These are phyloP conservation scores for Erigeron canadensis DNA, from an alignment of 129 eudicot genomes.

Conservation along the genomic window DNA sequence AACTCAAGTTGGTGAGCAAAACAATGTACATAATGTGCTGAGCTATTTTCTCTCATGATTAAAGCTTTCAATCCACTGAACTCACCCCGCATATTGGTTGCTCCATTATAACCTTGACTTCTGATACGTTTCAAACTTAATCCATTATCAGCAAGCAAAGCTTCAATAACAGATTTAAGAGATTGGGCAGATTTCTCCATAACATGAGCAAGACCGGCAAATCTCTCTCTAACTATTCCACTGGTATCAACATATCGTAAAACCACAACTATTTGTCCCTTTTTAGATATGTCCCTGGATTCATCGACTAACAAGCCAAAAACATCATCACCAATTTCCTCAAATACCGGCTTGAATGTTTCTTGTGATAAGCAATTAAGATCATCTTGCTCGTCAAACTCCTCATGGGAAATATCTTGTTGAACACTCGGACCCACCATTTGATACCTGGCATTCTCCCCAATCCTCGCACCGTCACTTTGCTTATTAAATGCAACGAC, in stretches of 20 bases:
- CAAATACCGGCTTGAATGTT: neutral
- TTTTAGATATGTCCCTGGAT: slow-evolving; percentile 2
- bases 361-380: slow-evolving; percentile 5
- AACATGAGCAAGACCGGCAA: slow-evolving; percentile 9
- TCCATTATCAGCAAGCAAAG: slow-evolving; percentile 16
- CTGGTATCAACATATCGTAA: slow-evolving; percentile 19
- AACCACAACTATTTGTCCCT: slow-evolving; percentile 9
- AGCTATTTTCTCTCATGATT: neutral
- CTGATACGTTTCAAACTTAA: slow-evolving; percentile 5
- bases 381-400: neutral
- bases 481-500: neutral
- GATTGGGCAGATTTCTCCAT: slow-evolving; percentile 5
- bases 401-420: neutral
- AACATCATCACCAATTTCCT: slow-evolving; percentile 8
- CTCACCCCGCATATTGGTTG: slow-evolving; percentile 6
- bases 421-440: neutral
- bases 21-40: slow-evolving; percentile 12
- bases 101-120: slow-evolving; percentile 22
- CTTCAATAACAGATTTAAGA: slow-evolving; percentile 21
- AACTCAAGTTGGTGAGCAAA: slow-evolving; percentile 21
- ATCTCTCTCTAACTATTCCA: slow-evolving; percentile 27
- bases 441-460: neutral
- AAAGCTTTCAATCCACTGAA: slow-evolving; percentile 19
- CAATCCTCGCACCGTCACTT: neutral
- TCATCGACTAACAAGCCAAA: slow-evolving; percentile 18